Evolutionary conservation across 1,284 basidiomycete genomes (phyloP).

Genomic region (Phylloboletellus chloephorus): DNA sequence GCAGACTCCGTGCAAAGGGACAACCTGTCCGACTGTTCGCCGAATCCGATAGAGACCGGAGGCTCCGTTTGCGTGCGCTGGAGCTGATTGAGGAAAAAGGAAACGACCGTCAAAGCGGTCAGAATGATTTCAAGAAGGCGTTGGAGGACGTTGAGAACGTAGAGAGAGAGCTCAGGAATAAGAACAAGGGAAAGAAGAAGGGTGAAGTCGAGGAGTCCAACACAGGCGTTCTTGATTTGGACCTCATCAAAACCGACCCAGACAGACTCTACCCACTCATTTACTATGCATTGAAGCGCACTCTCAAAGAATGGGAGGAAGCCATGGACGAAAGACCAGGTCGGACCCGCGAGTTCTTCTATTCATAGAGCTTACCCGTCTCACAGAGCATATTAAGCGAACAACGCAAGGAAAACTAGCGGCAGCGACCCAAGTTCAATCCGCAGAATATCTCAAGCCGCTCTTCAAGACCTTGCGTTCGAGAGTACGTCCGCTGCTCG

Average conservation of each 20-base stretch:
- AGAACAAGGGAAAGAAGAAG: slow-evolving; percentile 63
- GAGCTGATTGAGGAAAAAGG: slow-evolving; percentile 92
- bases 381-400: slow-evolving; percentile 68
- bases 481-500: slow-evolving; percentile 51
- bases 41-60: slow-evolving; percentile 90
- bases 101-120: slow-evolving; percentile 67
- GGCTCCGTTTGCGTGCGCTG: slow-evolving; percentile 84
- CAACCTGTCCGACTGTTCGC: slow-evolving; percentile 95
- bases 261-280: slow-evolving; percentile 96
- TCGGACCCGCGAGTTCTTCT: slow-evolving; percentile 24
- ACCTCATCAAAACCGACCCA: slow-evolving; percentile 85
- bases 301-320: slow-evolving; percentile 93
- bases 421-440: slow-evolving; percentile 92
- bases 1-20: slow-evolving; percentile 83
- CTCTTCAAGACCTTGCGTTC: slow-evolving; percentile 87
- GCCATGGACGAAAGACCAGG: slow-evolving; percentile 89
- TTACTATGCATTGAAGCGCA: slow-evolving; percentile 92
- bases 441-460: slow-evolving; percentile 94
- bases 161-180: slow-evolving; percentile 64
- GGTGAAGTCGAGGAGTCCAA: slow-evolving; percentile 46
- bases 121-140: slow-evolving; percentile 94
- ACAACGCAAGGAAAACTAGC: slow-evolving; percentile 91
- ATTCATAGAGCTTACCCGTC: slow-evolving; percentile 8
- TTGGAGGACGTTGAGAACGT: slow-evolving; percentile 87
- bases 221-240: slow-evolving; percentile 66